phyloP scores from a whole-genome alignment of 768 basidiomycete genomes.

The Hygrocybe coccinea region DNA sequence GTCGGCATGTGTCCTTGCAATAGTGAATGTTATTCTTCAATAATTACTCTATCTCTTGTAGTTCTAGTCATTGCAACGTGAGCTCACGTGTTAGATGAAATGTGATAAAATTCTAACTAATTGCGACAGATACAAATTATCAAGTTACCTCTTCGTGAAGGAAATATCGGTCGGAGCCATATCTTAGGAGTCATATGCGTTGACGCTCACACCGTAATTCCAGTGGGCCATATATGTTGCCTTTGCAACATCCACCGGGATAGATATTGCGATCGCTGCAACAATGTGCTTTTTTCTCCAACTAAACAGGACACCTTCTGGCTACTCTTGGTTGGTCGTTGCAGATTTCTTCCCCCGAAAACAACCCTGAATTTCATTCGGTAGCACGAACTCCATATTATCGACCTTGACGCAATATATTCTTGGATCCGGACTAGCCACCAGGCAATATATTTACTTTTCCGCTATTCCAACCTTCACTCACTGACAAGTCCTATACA shows the following conservation, averaged over 20 bases:
- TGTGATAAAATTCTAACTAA: neutral
- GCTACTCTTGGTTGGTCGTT: neutral
- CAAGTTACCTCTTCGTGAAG: neutral
- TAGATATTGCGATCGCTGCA: conserved; percentile 23
- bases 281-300: conserved; percentile 25
- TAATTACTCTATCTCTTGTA: neutral
- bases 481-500: neutral
- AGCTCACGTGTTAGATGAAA: no score
- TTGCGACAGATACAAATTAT: neutral
- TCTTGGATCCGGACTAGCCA: conserved; percentile 12
- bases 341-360: neutral
- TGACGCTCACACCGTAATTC: neutral
- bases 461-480: neutral
- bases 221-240: conserved; percentile 26
- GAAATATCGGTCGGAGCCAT: neutral
- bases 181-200: neutral
- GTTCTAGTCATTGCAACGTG: neutral
- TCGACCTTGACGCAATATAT: conserved; percentile 12
- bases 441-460: conserved; percentile 8
- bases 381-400: conserved; percentile 12
- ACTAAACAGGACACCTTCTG: conserved; percentile 18
- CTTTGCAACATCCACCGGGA: conserved; percentile 18
- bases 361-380: neutral
- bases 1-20: neutral
- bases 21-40: neutral